Base-by-base conservation (phyloP, 2,329 filamentous ascomycete genomes). In the Claviceps paspali region DNA sequence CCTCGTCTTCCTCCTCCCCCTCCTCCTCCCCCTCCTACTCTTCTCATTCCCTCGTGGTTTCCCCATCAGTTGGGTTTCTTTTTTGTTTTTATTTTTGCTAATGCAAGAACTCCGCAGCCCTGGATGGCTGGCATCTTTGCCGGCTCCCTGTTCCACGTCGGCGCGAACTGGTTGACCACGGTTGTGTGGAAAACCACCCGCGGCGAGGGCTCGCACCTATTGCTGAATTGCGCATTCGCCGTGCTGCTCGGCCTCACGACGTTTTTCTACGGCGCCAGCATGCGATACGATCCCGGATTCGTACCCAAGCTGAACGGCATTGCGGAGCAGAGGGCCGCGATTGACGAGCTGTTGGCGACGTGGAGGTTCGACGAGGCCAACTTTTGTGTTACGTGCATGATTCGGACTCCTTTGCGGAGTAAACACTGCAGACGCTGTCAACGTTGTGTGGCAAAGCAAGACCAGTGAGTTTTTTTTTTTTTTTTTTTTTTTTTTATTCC, bases 321-420 rank as follows among this genome's bases (percentile, higher is more conserved):
- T 39, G 85, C 83, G 19, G 82, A 93, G 55, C 88, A 95, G 57
- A 86, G 88, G 56, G 77, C 79, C 29, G 78, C 82, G 40, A 93
- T 98, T 47, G 82, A 92, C 45, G 83, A 94, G 47, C 70, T 98
- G 6, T 71, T 98, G 44, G 71, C 75, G 40, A 56, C 77, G 46
- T 91, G 85, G 76, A 91, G 85, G 51, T 98, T 88, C 55, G 87
- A 98, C 52, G 88, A 95, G 53, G 68, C 79, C 43, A 88, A 94
- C 55, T 98, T 96, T 52, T 98, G 91, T 57, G 79, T 92, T 21
- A 76, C 76, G 33, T 98, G 91, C 63, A 93, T 96, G 87, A 83
- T 93, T 48, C 75, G 88, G 38, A 88, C 82, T 47, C 91, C 91
- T 3, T 62, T 98, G 43, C 75, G 91, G 46, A 94, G 87, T 63